Evolutionary conservation across 2,329 filamentous ascomycete genomes (phyloP), one percentile per base, ranked within the genome.

Genomic region (Fusarium liriodendri): DNA sequence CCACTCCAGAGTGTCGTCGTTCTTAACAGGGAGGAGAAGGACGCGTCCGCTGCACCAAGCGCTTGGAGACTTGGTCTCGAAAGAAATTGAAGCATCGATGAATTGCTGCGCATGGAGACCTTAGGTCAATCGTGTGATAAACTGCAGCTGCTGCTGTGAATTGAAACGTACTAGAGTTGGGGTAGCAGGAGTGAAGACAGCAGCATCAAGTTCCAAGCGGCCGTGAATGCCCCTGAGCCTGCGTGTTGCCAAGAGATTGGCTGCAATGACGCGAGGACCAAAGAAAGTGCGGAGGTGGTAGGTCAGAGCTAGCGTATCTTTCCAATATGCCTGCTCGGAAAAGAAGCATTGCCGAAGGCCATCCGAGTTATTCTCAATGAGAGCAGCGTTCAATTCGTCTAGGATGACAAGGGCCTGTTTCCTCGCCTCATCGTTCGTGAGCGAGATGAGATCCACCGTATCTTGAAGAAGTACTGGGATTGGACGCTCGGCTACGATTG

Each of bases 221-320:
- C 18, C 8, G 1, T 55, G 20, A 1, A 35, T 25, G 4, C 54
- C 64, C 8, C 66, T 62, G 5, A 35, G 40, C 22, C 22, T 55
- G 32, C 13, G 66, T 0, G 66, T 71, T 18, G 42, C 60, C 0
- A 74, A 1, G 0, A 76, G 8, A 16, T 52, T 64, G 0, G 54
- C 14, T 0, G 29, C n/a, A 27, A 76, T 58, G 0, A 38, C 14
- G 0, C 29, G 22, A 1, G 67, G 57, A 1, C 18, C 13, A 1
- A 10, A 64, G 8, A 76, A 74, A 0, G 74, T 76, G 3, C 74
- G 64, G 1, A 76, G 8, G 5, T 76, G 73, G 13, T 67, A 74
- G 0, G 73, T 74, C 1, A 76, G 61, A 1, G 73, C 66, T 29
- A 76, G 18, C 0, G 52, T 18, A 16, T 76, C 73, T 2, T 76